Evolutionary conservation across 2,329 filamentous ascomycete species (phyloP), one percentile per base, ranked within the genome.

Genomic region (Epicoccum sorghinum): DNA sequence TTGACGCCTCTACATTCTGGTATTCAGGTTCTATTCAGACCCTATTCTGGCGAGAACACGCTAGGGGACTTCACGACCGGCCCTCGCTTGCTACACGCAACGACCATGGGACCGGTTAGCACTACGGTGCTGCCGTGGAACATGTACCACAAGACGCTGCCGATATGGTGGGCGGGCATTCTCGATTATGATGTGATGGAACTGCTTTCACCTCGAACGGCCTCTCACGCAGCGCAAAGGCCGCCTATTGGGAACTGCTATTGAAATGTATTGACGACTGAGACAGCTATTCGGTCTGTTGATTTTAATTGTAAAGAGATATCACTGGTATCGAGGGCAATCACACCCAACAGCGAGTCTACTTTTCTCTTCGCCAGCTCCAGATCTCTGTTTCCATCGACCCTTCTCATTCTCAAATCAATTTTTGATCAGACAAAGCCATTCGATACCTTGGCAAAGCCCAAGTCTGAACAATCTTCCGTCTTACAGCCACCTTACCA

Each of bases 181-280:
- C 36, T 35, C 33, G n/a, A 27, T 24, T 7, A 47, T 14, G 43
- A 53, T 12, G 30, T 52, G 25, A 38, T 23, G 13, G 27, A 45
- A 48, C 48, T 36, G 39, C 53, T 56, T 65, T 62, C 58, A 64
- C 59, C 52, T 55, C 30, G 27, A 38, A 44, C 52, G 42, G 42
- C 51, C 46, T 18, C 18, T 3, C 18, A 18, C 18, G 18, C 18
- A 18, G 18, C 18, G 41, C 37, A 24, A 27, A 53, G 35, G 45
- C 56, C 52, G 52, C 18, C 18, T 18, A 57, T 49, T 51, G 50
- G 45, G 24, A 52, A 51, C 32, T 33, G 44, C 60, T 68, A 67
- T 66, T 68, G 59, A 68, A 27, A 32, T 25, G 13, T 68, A 66
- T 67, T 66, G 63, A 66, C 13, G 9, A 35, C 25, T 61, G 55